Evolutionary conservation across 176 grass and related monocot species (phyloP).

Genomic region (Typha latifolia): DNA sequence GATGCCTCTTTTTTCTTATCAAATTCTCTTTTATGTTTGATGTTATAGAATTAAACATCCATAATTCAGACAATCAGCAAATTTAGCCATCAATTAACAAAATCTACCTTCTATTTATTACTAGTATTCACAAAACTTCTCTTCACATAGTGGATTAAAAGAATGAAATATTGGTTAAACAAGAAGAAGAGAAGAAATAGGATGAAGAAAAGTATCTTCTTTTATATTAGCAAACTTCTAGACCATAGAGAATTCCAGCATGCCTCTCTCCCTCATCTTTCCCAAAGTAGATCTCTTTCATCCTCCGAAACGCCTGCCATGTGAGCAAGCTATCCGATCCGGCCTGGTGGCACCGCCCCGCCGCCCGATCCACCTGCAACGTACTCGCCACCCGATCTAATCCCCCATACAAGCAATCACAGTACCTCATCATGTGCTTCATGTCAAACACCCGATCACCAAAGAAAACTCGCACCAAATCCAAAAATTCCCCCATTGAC

Average conservation of each 20-base stretch:
- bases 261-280: constrained; percentile 11
- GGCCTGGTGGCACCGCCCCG: constrained; percentile 56
- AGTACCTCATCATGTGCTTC: constrained; percentile 46
- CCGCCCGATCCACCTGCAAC: constrained; percentile 37
- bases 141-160: constrained; percentile 13
- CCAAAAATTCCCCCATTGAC: constrained; percentile 32
- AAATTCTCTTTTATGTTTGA: too few species aligned
- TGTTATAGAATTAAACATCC: too few species aligned
- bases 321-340: constrained; percentile 78
- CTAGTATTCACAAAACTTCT: constrained; percentile 6
- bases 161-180: background rate
- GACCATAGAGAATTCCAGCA: constrained; percentile 41
- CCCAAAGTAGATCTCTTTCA: constrained; percentile 48
- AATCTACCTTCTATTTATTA: constrained; percentile 5
- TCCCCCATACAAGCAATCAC: constrained; percentile 41
- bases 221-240: constrained; percentile 38
- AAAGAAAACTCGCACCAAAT: constrained; percentile 57
- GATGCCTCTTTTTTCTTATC: too few species aligned
- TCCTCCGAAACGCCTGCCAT: constrained; percentile 48
- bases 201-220: too few species aligned
- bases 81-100: constrained; percentile 1
- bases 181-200: background rate
- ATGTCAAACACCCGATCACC: constrained; percentile 54
- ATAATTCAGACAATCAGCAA: background rate
- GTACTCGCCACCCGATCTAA: constrained; percentile 45